These are phyloP conservation scores for Dendryphion nanum DNA, from an alignment of 2,329 filamentous ascomycete genomes.

Conservation along the genomic window DNA sequence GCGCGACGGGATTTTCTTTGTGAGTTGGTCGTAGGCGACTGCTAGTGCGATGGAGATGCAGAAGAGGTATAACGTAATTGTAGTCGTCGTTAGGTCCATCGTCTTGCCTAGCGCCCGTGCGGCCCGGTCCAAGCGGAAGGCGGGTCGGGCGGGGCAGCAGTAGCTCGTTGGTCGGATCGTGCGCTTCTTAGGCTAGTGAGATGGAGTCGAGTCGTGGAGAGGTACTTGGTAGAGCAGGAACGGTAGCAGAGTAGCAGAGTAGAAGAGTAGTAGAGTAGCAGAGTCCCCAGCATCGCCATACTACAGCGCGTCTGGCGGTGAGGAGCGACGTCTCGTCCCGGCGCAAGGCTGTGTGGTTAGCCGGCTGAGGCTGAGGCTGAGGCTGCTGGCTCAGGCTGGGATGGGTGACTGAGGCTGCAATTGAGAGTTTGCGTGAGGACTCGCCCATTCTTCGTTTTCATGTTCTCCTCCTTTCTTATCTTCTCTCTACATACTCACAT, in stretches of 20 bases:
- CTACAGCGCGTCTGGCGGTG: neutral
- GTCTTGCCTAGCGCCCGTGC: constrained; percentile 1
- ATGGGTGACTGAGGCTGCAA: no score
- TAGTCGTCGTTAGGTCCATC: constrained; percentile 1
- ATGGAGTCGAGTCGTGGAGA: neutral
- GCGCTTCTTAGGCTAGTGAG: neutral
- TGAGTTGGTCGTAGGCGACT: constrained; percentile 5
- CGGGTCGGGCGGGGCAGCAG: neutral
- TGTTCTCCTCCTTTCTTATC: neutral
- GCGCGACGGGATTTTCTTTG: constrained; percentile 6
- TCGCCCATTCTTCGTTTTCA: neutral
- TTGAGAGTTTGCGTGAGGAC: no score
- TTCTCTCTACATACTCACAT: neutral
- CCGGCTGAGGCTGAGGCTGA: neutral
- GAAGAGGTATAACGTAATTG: constrained; percentile 2
- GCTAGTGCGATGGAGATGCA: constrained; percentile 6
- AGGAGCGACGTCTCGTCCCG: no score
- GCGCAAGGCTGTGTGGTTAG: neutral
- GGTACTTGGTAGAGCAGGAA: neutral
- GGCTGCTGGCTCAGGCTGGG: neutral
- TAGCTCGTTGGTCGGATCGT: neutral
- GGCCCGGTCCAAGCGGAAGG: neutral
- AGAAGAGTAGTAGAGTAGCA: neutral
- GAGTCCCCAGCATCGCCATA: neutral
- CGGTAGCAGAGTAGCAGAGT: neutral